Base-by-base conservation (phyloP, 305 asterid genomes). In the Fraxinus nigra region DNA sequence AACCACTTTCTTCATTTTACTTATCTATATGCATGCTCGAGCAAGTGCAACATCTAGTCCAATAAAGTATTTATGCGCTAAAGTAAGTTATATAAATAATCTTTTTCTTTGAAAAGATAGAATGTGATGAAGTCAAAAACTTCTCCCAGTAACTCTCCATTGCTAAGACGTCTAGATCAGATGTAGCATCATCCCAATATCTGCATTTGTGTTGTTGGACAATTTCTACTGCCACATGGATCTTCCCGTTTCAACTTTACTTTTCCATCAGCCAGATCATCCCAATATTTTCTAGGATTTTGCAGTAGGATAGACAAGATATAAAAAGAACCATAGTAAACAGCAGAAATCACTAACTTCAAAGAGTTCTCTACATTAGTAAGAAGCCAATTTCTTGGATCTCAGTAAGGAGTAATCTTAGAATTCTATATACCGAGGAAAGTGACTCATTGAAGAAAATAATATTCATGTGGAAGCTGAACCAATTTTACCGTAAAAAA, bases 401-500 rank as follows among this genome's bases (percentile, higher is more conserved):
- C 67, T 48, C 10, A 22, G 33, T 61, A 11, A 61, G 22, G 33
- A 61, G 7, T 22, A 26, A 8, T 56, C 51, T 38, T 82, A 75
- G 78, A 38, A 56, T 56, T 67, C 70, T 35, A 73, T 83, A 72
- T 51, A 65, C 37, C 69, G 78, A 73, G 78, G 72, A 84, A 79
- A 51, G 78, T 28, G 75, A 65, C 72, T 43, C 61, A 61, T 28
- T 46, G 46, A 28, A 56, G 24, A 28, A 76, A 76, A 28, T 40
- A 20, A 69, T 78, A 72, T 14, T 5, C 37, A 32, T 30, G 43
- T 35, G 38, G 40, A 77, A 40, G 43, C 26, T 61, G 33, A 32
- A 75, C 11, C 48, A 76, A 43, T 79, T 65, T 28, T 93, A 97
- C 99, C 97, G 88, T 84, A 94, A 94, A 94, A 87, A 97, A 97